phyloP scores from a whole-genome alignment of 805 yeast species.

The Scheffersomyces stipitis region DNA sequence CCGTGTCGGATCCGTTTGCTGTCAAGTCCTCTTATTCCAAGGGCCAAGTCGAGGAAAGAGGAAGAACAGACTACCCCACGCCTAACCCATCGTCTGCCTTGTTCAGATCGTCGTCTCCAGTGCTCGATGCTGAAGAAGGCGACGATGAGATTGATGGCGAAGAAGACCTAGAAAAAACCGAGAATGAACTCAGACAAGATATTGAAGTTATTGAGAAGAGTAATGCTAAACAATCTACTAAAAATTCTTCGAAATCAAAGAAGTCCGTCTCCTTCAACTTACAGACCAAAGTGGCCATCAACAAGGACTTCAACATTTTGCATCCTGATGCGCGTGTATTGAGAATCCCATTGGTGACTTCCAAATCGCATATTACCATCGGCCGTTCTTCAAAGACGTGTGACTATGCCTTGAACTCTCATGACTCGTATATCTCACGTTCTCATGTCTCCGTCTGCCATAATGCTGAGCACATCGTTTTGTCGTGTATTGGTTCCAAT shows the following conservation, averaged over 20 bases:
- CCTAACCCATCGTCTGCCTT: conserved; percentile 64
- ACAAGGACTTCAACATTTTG: conserved; percentile 35
- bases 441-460: conserved; percentile 58
- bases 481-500: conserved; percentile 80
- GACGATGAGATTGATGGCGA: conserved; percentile 3
- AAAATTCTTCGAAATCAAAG: conserved; percentile 4
- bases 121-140: conserved; percentile 4
- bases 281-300: conserved; percentile 17
- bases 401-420: conserved; percentile 47
- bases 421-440: conserved; percentile 63
- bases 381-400: conserved; percentile 72
- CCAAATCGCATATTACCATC: conserved; percentile 41
- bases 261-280: conserved; percentile 11
- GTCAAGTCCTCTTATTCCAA: conserved; percentile 3
- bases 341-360: conserved; percentile 40
- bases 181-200: background rate
- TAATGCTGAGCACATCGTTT: conserved; percentile 41
- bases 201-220: background rate
- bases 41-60: conserved; percentile 8
- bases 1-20: conserved; percentile 11
- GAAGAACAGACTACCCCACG: conserved; percentile 53
- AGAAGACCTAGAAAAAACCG: background rate
- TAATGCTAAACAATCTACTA: background rate
- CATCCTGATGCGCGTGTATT: conserved; percentile 31
- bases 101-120: conserved; percentile 44